These are phyloP conservation scores for Tolypocladium pustulatum DNA, from an alignment of 2,329 filamentous ascomycete genomes.

Conservation along the genomic window DNA sequence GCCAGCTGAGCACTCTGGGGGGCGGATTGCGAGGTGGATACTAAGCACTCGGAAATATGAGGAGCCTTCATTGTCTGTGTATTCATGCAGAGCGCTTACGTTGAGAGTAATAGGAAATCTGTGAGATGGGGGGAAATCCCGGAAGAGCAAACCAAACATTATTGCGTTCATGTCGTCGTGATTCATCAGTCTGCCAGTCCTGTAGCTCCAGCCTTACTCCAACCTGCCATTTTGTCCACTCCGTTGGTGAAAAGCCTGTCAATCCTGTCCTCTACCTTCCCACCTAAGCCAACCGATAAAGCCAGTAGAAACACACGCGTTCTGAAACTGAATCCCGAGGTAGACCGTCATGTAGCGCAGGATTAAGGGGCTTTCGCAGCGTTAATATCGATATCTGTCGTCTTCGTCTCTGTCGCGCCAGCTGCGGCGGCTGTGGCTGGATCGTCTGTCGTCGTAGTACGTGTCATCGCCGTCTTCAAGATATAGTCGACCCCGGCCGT, in stretches of 20 bases:
- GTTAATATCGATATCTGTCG: conserved; percentile 8
- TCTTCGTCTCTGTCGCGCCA: conserved; percentile 14
- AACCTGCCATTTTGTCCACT: neutral
- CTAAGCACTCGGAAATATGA: neutral
- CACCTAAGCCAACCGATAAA: neutral
- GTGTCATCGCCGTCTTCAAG: conserved; percentile 14
- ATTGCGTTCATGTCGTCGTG: neutral
- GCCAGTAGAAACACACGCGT: neutral
- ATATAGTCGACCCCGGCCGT: conserved; percentile 10
- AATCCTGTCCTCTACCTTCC: neutral
- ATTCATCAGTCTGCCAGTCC: neutral
- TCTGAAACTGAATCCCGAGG: no score
- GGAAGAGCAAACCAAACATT: no score
- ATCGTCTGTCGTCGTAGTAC: conserved; percentile 16
- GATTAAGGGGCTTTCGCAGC: conserved; percentile 1
- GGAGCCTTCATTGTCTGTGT: neutral
- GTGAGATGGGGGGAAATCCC: neutral
- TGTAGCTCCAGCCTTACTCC: neutral
- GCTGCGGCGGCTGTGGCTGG: conserved; percentile 9
- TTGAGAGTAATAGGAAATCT: neutral
- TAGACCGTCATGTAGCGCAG: neutral
- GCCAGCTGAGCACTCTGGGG: neutral
- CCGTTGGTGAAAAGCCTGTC: neutral
- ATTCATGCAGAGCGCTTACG: neutral
- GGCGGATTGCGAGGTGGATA: neutral